phyloP scores from a whole-genome alignment of 1,139 yeast genomes.

The Nakaseomyces glabratus region DNA sequence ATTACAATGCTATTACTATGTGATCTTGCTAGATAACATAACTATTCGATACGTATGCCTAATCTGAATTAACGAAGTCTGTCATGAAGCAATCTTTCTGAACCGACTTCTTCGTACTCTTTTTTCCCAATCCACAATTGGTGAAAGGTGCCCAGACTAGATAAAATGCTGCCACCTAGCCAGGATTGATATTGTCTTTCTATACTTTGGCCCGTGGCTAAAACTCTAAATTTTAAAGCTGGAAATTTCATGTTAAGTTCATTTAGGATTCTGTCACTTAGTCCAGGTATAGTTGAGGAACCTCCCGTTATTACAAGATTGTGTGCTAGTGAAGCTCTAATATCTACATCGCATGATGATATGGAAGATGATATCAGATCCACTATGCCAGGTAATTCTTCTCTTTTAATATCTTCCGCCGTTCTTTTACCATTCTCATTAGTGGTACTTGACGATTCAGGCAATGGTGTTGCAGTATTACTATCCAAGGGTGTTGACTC shows the following conservation, averaged over 20 bases:
- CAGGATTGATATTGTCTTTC: conserved; percentile 85
- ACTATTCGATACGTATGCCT: too few species aligned
- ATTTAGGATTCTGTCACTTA: conserved; percentile 68
- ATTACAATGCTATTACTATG: too few species aligned
- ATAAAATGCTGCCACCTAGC: conserved; percentile 91
- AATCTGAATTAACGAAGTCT: conserved; percentile 48
- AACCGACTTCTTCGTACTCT: conserved; percentile 89
- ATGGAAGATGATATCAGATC: conserved; percentile 64
- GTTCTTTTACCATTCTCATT: conserved; percentile 30
- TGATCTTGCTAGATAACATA: too few species aligned
- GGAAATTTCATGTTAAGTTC: conserved; percentile 73
- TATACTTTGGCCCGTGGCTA: conserved; percentile 74
- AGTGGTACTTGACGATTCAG: conserved; percentile 9
- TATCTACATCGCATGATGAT: conserved; percentile 72
- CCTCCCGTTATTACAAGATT: conserved; percentile 92
- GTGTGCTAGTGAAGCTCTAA: conserved; percentile 83
- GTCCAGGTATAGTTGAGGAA: conserved; percentile 74
- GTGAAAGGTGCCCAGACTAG: conserved; percentile 92
- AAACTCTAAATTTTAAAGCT: conserved; percentile 82
- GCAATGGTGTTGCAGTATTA: conserved; percentile 4
- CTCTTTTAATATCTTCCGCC: conserved; percentile 13
- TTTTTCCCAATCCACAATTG: conserved; percentile 91
- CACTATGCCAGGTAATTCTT: conserved; percentile 45
- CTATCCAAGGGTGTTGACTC: conserved; percentile 23
- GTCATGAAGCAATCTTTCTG: conserved; percentile 64